Evolutionary conservation across 345 rosid species (phyloP), one percentile per base, ranked within the genome.

Genomic region (Corchorus capsularis): DNA sequence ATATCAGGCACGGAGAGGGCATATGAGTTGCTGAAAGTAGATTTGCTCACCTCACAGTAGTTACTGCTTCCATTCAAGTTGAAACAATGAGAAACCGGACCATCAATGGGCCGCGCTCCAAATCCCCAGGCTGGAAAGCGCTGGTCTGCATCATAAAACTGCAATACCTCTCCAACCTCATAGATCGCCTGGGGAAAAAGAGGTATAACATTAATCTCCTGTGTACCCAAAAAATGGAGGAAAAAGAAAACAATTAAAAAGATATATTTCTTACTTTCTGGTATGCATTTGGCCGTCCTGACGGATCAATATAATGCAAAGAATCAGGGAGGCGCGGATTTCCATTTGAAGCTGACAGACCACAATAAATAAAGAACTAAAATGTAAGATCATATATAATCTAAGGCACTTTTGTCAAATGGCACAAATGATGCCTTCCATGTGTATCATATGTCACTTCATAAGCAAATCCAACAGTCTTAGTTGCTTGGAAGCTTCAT

Each of bases 91-190:
- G 91, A 91, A 73, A 95, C 98, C 4, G 98, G 99, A 46, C 94
- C 96, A 75, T 95, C 99, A 49, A 95, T 95, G 52, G 99, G 99
- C 61, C 98, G 89, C 75, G 99, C 99, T 73, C 99, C 99, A 79
- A 95, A 95, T 17, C 99, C 98, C 99, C 99, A 95, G 3, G 98
- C 97, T 10, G 97, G 93, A 85, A 91, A 95, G 65, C 85, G 90
- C 82, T 84, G 89, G 81, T 93, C 96, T 4, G 89, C 49, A 81
- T 93, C 98, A 78, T 95, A 95, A 82, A 90, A 87, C 84, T 95
- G 94, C 83, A 95, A 84, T 32, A 95, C 97, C 75, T 90, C 93
- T 84, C 97, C 99, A 68, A 95, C 95, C 78, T 91, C 98, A 22
- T 82, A 41, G 83, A 93, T 86, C 79, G 98, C 97, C 99, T 95